phyloP scores from a whole-genome alignment of 73 alveolate genomes.

The Durusdinium trenchii region DNA sequence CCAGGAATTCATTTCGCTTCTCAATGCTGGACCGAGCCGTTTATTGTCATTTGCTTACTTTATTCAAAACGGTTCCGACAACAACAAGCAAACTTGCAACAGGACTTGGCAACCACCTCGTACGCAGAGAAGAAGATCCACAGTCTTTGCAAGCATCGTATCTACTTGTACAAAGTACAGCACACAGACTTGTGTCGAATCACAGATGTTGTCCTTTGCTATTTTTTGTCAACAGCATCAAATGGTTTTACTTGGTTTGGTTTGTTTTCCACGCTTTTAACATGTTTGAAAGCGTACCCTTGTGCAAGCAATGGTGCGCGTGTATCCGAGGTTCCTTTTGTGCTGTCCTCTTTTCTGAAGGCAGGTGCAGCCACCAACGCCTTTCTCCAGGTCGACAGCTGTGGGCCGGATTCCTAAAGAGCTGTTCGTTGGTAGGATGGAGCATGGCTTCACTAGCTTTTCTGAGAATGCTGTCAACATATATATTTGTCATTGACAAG shows the following conservation, averaged over 20 bases:
- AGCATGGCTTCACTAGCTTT: too few relatives aligned
- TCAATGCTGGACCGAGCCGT: constrained; percentile 69
- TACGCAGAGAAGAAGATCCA: constrained; percentile 68
- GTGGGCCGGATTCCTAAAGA: not conserved
- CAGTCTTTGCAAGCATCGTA: constrained; percentile 56
- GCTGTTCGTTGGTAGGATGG: not conserved
- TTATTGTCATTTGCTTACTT: too few relatives aligned
- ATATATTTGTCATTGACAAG: too few relatives aligned
- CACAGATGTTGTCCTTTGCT: too few relatives aligned
- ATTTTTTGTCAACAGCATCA: too few relatives aligned
- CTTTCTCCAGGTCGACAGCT: constrained; percentile 49
- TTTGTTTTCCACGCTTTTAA: not conserved
- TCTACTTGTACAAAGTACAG: constrained; percentile 39
- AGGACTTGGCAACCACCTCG: constrained; percentile 67
- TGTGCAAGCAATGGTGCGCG: not conserved
- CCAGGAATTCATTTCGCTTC: constrained; percentile 64
- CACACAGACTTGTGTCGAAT: too few relatives aligned
- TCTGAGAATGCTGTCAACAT: too few relatives aligned
- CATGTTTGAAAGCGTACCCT: not conserved
- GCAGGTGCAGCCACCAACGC: constrained; percentile 79
- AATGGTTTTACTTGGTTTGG: not conserved
- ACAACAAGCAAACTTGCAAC: too few relatives aligned
- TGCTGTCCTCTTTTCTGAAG: constrained; percentile 65
- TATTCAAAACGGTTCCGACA: too few relatives aligned
- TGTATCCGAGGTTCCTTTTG: constrained; percentile 60